These are phyloP conservation scores for Cucumis hystrix DNA, from an alignment of 306 rosid species.

Conservation along the genomic window DNA sequence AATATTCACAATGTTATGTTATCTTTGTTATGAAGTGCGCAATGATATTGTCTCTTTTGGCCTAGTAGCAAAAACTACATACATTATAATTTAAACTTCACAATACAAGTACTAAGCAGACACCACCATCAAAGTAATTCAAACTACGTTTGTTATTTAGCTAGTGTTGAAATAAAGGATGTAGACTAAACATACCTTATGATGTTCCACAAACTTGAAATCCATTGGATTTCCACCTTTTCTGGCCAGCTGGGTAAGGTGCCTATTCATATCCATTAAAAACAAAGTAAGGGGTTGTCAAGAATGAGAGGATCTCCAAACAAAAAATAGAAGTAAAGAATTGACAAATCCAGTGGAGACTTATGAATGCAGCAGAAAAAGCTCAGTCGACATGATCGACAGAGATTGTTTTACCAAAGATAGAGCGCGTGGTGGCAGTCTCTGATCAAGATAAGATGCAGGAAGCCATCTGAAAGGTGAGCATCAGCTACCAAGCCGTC, in stretches of 20 bases:
- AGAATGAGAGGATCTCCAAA: background rate
- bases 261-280: constrained; percentile 33
- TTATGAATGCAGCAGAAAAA: background rate
- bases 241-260: constrained; percentile 69
- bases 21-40: background rate
- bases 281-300: background rate
- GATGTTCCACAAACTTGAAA: constrained; percentile 80
- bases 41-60: too few relatives aligned
- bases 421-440: constrained; percentile 75
- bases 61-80: background rate
- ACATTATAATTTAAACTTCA: background rate
- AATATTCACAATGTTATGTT: background rate
- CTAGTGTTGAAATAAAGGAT: background rate
- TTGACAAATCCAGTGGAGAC: background rate
- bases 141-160: background rate
- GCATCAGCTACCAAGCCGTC: constrained; percentile 96
- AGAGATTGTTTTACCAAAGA: constrained; percentile 45
- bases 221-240: constrained; percentile 75
- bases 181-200: constrained; percentile 35
- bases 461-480: constrained; percentile 89
- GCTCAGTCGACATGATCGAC: background rate
- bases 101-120: background rate
- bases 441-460: constrained; percentile 70
- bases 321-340: background rate
- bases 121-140: background rate